These are phyloP conservation scores for Lachnum nothofagi DNA, from an alignment of 2,329 filamentous ascomycete species.

Conservation along the genomic window DNA sequence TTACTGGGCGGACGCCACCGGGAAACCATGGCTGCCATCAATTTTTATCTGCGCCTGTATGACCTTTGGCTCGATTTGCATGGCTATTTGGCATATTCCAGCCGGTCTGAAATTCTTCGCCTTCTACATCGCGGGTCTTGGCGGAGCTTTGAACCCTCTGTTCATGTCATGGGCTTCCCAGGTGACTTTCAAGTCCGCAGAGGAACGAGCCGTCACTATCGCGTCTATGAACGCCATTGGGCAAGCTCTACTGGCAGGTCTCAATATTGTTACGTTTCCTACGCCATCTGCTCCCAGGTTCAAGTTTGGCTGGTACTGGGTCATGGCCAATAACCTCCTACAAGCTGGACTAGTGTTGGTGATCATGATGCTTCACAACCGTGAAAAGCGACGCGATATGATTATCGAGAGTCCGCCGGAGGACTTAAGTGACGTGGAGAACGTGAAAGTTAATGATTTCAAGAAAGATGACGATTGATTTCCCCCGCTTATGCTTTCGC, in stretches of 20 bases:
- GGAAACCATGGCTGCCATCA: slow-evolving; percentile 9
- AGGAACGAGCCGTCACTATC: slow-evolving; percentile 32
- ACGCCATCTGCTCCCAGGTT: slow-evolving; percentile 4
- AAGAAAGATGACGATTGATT: slow-evolving; percentile 3
- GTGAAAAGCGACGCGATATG: slow-evolving; percentile 4
- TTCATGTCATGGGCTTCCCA: slow-evolving; percentile 33
- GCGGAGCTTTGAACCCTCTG: slow-evolving; percentile 32
- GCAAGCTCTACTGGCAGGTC: slow-evolving; percentile 29
- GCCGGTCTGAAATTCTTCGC: slow-evolving; percentile 31
- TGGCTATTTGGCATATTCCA: slow-evolving; percentile 31
- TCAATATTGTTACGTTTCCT: slow-evolving; percentile 14
- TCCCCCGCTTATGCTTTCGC: too few relatives aligned
- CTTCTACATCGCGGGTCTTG: slow-evolving; percentile 33
- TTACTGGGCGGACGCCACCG: slow-evolving; percentile 13
- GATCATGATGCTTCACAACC: slow-evolving; percentile 8
- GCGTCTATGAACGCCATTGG: slow-evolving; percentile 36
- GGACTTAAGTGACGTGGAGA: slow-evolving; percentile 1
- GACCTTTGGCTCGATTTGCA: slow-evolving; percentile 29
- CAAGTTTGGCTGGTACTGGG: slow-evolving; percentile 13
- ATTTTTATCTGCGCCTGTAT: slow-evolving; percentile 8
- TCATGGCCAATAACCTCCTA: slow-evolving; percentile 6
- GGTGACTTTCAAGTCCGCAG: slow-evolving; percentile 32
- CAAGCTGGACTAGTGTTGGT: slow-evolving; percentile 3
- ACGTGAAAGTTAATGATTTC: background rate
- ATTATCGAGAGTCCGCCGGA: slow-evolving; percentile 1